phyloP scores from a whole-genome alignment of 352 stramenopile species.

The Phytophthora sansomeana region DNA sequence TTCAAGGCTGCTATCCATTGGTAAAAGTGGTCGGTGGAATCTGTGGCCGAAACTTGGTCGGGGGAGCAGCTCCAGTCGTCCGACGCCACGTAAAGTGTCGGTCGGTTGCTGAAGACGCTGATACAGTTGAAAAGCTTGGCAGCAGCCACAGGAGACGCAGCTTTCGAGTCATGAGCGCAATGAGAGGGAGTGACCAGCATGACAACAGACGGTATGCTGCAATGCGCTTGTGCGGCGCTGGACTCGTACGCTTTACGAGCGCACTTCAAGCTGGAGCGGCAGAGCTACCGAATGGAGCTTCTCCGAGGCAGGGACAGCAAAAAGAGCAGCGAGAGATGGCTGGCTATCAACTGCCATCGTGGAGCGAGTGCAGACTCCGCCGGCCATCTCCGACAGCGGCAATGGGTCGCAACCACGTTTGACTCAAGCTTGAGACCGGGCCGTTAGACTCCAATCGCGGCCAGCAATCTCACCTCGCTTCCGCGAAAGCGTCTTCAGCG shows the following conservation, averaged over 20 bases:
- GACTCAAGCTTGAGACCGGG: slow-evolving; percentile 9
- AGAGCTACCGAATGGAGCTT: not conserved
- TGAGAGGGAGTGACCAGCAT: not conserved
- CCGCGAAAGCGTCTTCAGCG: slow-evolving; percentile 20
- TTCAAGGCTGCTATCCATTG: slow-evolving; percentile 3
- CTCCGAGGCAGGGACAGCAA: too few species aligned
- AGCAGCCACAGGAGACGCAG: not conserved
- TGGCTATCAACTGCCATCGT: not conserved
- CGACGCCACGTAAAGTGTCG: slow-evolving; percentile 10
- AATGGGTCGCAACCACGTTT: not conserved
- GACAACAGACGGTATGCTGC: not conserved
- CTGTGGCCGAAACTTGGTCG: slow-evolving; percentile 1
- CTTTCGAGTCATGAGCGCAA: not conserved
- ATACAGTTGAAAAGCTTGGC: not conserved
- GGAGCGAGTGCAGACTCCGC: not conserved
- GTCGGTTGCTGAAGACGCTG: not conserved
- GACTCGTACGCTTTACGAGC: not conserved
- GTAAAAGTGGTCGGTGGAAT: slow-evolving; percentile 16
- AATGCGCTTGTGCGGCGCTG: not conserved
- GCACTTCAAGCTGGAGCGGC: not conserved
- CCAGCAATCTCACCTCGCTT: slow-evolving; percentile 1
- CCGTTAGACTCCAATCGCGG: slow-evolving; percentile 14
- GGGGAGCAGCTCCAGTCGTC: slow-evolving; percentile 30
- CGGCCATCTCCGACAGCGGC: not conserved
- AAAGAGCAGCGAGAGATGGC: not conserved